Percentiles rank a stretch among this genome's conserved stretches.
phyloP scores from a whole-genome alignment of 768 basidiomycete genomes.

The Tylopilus balloui region DNA sequence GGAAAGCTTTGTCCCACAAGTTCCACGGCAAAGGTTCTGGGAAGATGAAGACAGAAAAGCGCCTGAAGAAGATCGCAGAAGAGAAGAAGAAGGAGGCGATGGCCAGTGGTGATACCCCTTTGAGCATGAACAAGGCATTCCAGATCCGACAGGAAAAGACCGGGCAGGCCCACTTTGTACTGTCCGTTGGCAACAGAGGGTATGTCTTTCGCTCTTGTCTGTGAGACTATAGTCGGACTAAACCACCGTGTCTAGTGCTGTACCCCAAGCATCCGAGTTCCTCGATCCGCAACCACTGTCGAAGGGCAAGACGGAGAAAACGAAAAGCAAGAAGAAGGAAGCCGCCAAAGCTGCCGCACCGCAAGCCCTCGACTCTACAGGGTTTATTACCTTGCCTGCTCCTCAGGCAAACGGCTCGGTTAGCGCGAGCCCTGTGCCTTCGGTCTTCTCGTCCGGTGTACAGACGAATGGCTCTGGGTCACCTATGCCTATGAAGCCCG shows the following conservation, averaged over 20 bases:
- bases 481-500: constrained; percentile 58
- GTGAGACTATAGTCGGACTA: background rate
- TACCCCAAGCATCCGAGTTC: constrained; percentile 80
- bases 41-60: constrained; percentile 95
- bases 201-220: constrained; percentile 34
- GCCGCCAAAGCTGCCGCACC: constrained; percentile 44
- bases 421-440: constrained; percentile 43
- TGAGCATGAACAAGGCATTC: constrained; percentile 94
- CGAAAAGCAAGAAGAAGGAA: constrained; percentile 77
- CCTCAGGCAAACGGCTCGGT: constrained; percentile 43
- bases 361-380: constrained; percentile 45
- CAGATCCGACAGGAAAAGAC: constrained; percentile 89
- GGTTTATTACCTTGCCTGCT: constrained; percentile 72
- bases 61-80: constrained; percentile 94
- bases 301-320: constrained; percentile 80
- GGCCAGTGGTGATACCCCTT: constrained; percentile 91
- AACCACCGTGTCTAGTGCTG: constrained; percentile 51
- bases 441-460: constrained; percentile 30
- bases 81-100: constrained; percentile 93
- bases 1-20: constrained; percentile 96
- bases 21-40: constrained; percentile 99
- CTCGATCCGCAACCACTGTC: constrained; percentile 75
- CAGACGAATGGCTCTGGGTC: constrained; percentile 43
- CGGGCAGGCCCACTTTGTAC: constrained; percentile 93
- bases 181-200: constrained; percentile 93